Evolutionary conservation across 2,329 filamentous ascomycete genomes (phyloP).

Genomic region (Talaromyces pinophilus): DNA sequence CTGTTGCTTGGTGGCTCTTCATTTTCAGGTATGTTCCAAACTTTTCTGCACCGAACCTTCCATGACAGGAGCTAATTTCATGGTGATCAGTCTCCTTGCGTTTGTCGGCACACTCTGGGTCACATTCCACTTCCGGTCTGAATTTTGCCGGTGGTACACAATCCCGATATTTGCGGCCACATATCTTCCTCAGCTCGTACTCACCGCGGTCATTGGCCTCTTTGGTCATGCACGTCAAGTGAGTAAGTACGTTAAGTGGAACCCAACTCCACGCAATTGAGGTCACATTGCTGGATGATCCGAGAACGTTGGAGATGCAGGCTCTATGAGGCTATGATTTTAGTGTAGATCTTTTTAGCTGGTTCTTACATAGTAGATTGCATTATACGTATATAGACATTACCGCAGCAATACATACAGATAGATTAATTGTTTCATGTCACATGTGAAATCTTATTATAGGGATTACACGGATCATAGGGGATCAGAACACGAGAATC

Average conservation of each 20-base stretch:
- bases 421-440: neutral
- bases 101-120: conserved; percentile 51
- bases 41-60: no score
- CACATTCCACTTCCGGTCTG: conserved; percentile 49
- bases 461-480: neutral
- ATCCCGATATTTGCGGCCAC: conserved; percentile 47
- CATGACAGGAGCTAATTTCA: neutral
- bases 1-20: conserved; percentile 51
- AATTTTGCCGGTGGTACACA: conserved; percentile 46
- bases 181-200: conserved; percentile 49
- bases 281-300: neutral
- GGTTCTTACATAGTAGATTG: neutral
- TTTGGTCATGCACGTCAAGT: conserved; percentile 52
- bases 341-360: conserved; percentile 7
- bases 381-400: conserved; percentile 2
- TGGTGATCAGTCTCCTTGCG: conserved; percentile 41
- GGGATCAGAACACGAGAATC: neutral
- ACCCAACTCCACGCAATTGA: conserved; percentile 42
- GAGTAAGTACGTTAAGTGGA: conserved; percentile 51
- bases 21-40: conserved; percentile 40
- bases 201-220: conserved; percentile 49
- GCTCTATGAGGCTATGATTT: neutral
- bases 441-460: no score
- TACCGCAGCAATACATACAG: neutral
- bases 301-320: neutral